Base-by-base conservation (phyloP, 2,329 filamentous ascomycete species). In the Ophiocordyceps polyrhachis-furcata region DNA sequence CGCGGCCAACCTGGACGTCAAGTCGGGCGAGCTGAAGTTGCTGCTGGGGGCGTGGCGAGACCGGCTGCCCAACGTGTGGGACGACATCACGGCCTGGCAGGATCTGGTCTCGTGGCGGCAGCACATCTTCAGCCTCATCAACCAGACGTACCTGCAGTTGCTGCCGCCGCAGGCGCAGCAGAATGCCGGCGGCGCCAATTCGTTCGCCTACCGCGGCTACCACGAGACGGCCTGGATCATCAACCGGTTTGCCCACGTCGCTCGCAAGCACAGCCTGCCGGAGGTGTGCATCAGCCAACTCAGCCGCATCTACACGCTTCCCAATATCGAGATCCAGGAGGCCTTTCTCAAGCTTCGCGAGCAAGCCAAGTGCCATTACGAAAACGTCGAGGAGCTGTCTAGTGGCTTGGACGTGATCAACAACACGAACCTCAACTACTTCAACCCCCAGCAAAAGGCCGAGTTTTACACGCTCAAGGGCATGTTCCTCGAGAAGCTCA, bases 151-250 rank as follows among this genome's bases (percentile, higher is more conserved):
- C 57, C 74, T 99, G 12, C 76, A 79, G 45, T 73, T 98, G 41
- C 68, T 96, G 37, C 88, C 87, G 2, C 79, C 76, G 17, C 81
- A 84, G 55, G 79, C 81, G 4, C 59, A 60, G 21, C 81, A 83
- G 58, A 91, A 86, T 53, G 77, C 87, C 1, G 84, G 83, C 45
- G 87, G 86, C 46, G 89, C 89, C 42, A 95, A 88, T 0, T 65
- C 62, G 1, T 96, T 91, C 60, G 91, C 91, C 0, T 99, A 98
- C 59, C 79, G 91, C 41, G 91, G 91, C 23, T 98, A 94, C 58
- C 91, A 99, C 56, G 91, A 99, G 65, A 98, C 91, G 13, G 91
- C 91, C 2, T 99, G 91, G 91, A 99, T 98, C 53, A 98, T 99
- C 63, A 99, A 99, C 61, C 76, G 91, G 17, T 99, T 98, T 56